Conservation (phyloP, 768 basidiomycete species). For the Macrolepiota albuminosa region DNA sequence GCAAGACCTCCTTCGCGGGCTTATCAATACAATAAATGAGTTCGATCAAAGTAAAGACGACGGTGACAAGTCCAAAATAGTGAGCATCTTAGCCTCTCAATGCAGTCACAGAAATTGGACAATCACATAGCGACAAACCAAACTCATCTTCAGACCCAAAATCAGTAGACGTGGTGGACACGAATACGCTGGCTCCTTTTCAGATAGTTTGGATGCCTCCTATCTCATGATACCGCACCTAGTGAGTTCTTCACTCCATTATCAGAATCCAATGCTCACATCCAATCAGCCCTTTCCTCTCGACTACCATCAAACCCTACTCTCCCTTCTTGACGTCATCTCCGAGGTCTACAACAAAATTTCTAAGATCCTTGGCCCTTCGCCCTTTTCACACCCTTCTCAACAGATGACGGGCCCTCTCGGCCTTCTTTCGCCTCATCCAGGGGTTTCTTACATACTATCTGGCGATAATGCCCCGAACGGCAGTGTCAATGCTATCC, state of each 20-base stretch:
- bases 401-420: slow-evolving; percentile 77
- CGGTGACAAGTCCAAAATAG: slow-evolving; percentile 69
- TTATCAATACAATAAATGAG: slow-evolving; percentile 68
- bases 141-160: slow-evolving; percentile 61
- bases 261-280: slow-evolving; percentile 1
- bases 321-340: slow-evolving; percentile 84
- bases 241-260: slow-evolving; percentile 34
- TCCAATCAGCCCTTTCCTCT: slow-evolving; percentile 73
- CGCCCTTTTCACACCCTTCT: slow-evolving; percentile 60
- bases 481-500: slow-evolving; percentile 7
- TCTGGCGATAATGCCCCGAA: slow-evolving; percentile 32
- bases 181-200: slow-evolving; percentile 58
- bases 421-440: slow-evolving; percentile 71
- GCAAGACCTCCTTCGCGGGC: slow-evolving; percentile 71
- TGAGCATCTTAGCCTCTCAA: slow-evolving; percentile 23
- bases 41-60: slow-evolving; percentile 79
- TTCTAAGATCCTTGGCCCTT: slow-evolving; percentile 75
- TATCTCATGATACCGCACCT: slow-evolving; percentile 73
- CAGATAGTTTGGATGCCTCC: slow-evolving; percentile 56
- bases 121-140: slow-evolving; percentile 21
- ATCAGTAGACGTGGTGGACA: slow-evolving; percentile 48
- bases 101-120: slow-evolving; percentile 1
- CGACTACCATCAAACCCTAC: slow-evolving; percentile 86
- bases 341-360: slow-evolving; percentile 90
- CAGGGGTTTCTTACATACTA: slow-evolving; percentile 80